Evolutionary conservation across 495 filamentous ascomycete genomes (phyloP), one percentile per base, ranked within the genome.

Genomic region (Recurvomyces mirabilis): DNA sequence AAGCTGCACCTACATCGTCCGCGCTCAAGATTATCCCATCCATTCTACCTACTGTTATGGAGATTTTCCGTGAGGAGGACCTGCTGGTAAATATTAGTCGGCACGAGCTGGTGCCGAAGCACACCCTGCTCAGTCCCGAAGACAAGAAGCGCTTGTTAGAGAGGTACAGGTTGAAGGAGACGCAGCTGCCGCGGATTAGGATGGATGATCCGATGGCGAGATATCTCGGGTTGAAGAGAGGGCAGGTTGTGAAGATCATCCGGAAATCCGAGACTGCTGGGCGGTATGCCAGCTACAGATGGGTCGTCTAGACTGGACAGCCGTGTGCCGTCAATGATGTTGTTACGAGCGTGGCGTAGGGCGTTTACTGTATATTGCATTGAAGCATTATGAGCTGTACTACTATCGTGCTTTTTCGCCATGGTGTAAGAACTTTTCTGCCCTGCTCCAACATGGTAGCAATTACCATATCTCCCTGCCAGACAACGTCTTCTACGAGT

Each of bases 191-290:
- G 10, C 74, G 91, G 43, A 96, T 98, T 47, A 79, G 94, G 65
- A 69, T 79, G 39, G 81, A 79, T 34, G 91, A 98, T 67, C 91
- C 91, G 12, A 86, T 98, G 26, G 84, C 91, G 25, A 77, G 81
- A 59, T 98, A 95, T 64, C 65, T 94, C 38, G 91, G 93, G 15
- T 68, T 98, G 63, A 79, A 85, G 67, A 75, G 86, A 56, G 87
- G 91, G 2, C 87, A 96, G 70, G 87, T 98, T 11, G 93, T 98
- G 46, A 98, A 98, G 77, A 98, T 98, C 54, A 93, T 98, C 41
- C 70, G 91, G 38, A 82, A 77, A 43, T 74, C 68, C 45, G 82
- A 86, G 68, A 87, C 82, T 18, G 82, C 81, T 1, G 82, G 82
- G 22, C 64, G 82, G 29, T 87, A 87, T 65, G 82, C 82, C 11